Evolutionary conservation across 768 basidiomycete species (phyloP), one percentile per base, ranked within the genome.

Genomic region (Amanita subjunquillea): DNA sequence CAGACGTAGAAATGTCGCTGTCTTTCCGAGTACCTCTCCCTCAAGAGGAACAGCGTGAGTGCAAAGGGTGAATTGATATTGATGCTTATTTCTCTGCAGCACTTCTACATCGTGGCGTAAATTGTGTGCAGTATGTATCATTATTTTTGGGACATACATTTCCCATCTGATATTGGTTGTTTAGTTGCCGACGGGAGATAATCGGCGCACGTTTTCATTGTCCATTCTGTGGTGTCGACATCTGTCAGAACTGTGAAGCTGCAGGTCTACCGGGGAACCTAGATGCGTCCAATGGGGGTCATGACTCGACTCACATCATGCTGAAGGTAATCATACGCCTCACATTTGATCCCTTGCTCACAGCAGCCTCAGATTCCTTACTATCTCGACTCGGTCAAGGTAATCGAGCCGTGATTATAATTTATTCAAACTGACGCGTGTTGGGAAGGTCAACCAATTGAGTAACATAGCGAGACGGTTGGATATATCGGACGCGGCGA

Each of bases 151-250:
- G 41, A 41, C 23, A 39, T 10, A 48, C 23, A 41, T 27, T 17
- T 34, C 38, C n/a, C 34, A 48, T 50, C 7, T 40, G 34, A 50
- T 30, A 6, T 22, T 25, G 32, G 42, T 44, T 46, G 17, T 8
- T 23, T 59, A 93, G 93, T 59, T 97, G 93, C 63, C 69, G 87
- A 54, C 82, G 85, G 57, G 91, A 92, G 57, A 94, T 97, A 56
- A 78, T 94, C 23, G 94, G 94, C 15, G 90, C 92, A 13, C 79
- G 90, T 3, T 96, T 92, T 67, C 94, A 92, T 60, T 97, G 94
- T 60, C 88, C 89, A 8, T 82, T 90, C 20, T 97, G 94, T 63
- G 79, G 82, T 6, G 76, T 91, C 38, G 89, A 92, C 59, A 91
- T 92, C 32, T 92, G 91, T 58, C 78, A 85, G 15, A 88, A 90